Evolutionary conservation across 2,329 filamentous ascomycete species (phyloP), one percentile per base, ranked within the genome.

Genomic region (Plenodomus lindquistii): DNA sequence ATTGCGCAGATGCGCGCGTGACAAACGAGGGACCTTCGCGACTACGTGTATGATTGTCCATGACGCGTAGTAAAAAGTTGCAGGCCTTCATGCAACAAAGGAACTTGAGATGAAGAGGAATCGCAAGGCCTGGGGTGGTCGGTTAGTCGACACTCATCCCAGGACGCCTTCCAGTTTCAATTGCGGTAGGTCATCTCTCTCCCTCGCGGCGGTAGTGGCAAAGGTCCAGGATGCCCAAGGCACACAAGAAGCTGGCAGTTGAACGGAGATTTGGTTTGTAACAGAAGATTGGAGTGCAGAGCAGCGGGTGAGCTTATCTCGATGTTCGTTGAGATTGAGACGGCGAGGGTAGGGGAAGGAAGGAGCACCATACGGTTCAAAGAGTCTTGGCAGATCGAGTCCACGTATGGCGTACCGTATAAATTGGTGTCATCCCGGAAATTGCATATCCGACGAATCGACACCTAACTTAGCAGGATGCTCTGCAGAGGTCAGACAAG

Each of bases 181-280:
- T 24, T 24, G 22, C 22, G 10, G 6, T 10, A 6, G 22, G 38
- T 41, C 22, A 24, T 24, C 22, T 6, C 10, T 24, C 22, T 22
- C 27, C 27, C 15, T 15, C 27, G 11, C 46, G 46, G 50, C 39
- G 43, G 49, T 18, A 40, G 34, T 46, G 50, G 50, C 50, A 46
- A 19, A 24, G 11, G 2, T 18, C 35, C 50, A 37, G 46, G 50
- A 15, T 36, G 7, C 16, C 20, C 20, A 15, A 9, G 27, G 11
- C 9, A 4, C 6, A 15, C 6, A 7, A 31, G 11, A 15, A 31
- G 10, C 6, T 15, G 4, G 15, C 27, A 11, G n/a, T 46, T 52
- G 46, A 46, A 49, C 49, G 42, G 27, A n/a, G 4, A 31, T 52
- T 42, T 43, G 42, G 42, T 36, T 27, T 52, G 24, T 40, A 35